Conservation (phyloP, 2,329 filamentous ascomycete species). For the Chrysosphaeria jannelii region DNA sequence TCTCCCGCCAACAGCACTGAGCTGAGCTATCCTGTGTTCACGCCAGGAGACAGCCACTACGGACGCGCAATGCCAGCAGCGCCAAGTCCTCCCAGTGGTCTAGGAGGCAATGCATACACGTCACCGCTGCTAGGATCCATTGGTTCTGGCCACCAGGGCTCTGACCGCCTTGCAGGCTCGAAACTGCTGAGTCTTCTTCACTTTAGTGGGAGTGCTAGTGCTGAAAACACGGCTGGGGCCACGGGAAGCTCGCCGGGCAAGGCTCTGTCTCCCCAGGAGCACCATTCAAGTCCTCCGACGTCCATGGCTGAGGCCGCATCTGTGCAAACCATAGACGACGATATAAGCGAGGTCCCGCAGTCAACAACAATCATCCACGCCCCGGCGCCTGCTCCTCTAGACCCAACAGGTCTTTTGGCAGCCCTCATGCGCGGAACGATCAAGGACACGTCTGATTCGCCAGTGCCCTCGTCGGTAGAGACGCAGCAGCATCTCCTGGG, state of each 20-base stretch:
- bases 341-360: slow-evolving; percentile 5
- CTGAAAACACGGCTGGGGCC: slow-evolving; percentile 6
- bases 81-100: too few species aligned
- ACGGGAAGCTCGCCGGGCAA: too few species aligned
- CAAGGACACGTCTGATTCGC: slow-evolving; percentile 11
- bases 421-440: slow-evolving; percentile 27
- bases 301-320: too few species aligned
- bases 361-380: slow-evolving; percentile 17
- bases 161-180: slow-evolving; percentile 4
- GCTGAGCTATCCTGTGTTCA: too few species aligned
- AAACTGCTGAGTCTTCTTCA: slow-evolving; percentile 28
- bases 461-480: slow-evolving; percentile 11
- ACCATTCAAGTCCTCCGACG: too few species aligned
- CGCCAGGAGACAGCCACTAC: too few species aligned
- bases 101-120: too few species aligned
- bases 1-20: too few species aligned
- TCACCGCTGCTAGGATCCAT: slow-evolving; percentile 17
- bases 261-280: background rate
- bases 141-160: slow-evolving; percentile 12
- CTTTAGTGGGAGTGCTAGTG: slow-evolving; percentile 15
- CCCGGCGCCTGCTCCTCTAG: slow-evolving; percentile 22
- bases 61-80: too few species aligned
- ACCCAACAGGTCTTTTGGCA: slow-evolving; percentile 25
- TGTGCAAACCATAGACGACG: background rate
- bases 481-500: slow-evolving; percentile 68